Evolutionary conservation across 2,329 filamentous ascomycete genomes (phyloP).

Genomic region (Monosporascus sp.): DNA sequence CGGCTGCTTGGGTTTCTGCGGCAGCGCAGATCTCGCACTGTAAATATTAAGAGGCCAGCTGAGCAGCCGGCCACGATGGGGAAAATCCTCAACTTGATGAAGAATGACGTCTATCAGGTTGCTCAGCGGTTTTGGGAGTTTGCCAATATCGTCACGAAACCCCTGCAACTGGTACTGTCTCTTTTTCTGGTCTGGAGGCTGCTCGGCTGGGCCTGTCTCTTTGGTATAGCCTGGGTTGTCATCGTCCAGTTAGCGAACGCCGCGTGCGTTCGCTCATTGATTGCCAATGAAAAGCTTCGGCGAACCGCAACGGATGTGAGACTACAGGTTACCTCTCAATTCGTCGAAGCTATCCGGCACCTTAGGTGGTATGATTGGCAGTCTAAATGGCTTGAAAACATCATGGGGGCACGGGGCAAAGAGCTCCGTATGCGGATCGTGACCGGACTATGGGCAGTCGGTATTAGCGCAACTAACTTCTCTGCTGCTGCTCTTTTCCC

Average conservation of each 20-base stretch:
- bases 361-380: conserved; percentile 82
- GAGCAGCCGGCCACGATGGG: conserved; percentile 72
- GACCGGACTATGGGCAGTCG: conserved; percentile 55
- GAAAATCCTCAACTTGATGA: conserved; percentile 85
- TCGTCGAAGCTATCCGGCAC: conserved; percentile 80
- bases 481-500: conserved; percentile 72
- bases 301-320: conserved; percentile 70
- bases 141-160: conserved; percentile 67
- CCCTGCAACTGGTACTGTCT: conserved; percentile 70
- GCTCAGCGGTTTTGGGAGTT: conserved; percentile 88
- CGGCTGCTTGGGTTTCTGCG: conserved; percentile 23
- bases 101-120: conserved; percentile 76
- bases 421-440: conserved; percentile 63
- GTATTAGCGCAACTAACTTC: conserved; percentile 64
- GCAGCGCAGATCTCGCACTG: conserved; percentile 11
- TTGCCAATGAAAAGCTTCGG: conserved; percentile 66
- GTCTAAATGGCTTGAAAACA: conserved; percentile 63
- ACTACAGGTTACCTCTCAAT: conserved; percentile 76
- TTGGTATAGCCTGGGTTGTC: conserved; percentile 66
- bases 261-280: conserved; percentile 58
- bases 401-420: conserved; percentile 61
- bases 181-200: conserved; percentile 70
- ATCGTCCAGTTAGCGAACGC: conserved; percentile 66
- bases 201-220: conserved; percentile 72
- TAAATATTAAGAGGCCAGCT: conserved; percentile 18